phyloP scores from a whole-genome alignment of 1,139 yeast species.

The Taphrina populina region DNA sequence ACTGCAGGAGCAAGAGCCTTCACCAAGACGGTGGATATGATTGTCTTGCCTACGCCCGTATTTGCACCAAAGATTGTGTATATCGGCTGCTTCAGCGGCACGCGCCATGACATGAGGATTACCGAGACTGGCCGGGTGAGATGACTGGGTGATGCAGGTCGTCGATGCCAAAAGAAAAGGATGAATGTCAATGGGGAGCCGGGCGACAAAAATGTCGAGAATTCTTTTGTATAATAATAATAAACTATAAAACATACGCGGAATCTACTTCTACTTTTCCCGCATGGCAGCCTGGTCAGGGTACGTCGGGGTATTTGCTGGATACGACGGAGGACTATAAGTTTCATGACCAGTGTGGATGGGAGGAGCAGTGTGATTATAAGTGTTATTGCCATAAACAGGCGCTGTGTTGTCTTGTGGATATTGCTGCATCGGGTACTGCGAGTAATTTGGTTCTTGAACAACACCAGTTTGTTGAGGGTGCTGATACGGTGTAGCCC shows the following conservation, averaged over 20 bases:
- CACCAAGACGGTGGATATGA: constrained; percentile 40
- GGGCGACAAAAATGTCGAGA: no score
- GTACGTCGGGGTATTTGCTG: neutral
- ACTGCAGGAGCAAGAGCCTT: constrained; percentile 36
- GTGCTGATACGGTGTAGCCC: constrained; percentile 32
- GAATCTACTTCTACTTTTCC: no score
- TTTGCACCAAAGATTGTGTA: constrained; percentile 50
- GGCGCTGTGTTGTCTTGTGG: constrained; percentile 3
- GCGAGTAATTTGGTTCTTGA: neutral
- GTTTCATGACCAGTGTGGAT: neutral
- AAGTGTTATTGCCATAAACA: neutral
- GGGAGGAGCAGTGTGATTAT: neutral
- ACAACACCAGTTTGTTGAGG: constrained; percentile 27
- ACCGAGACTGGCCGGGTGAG: no score
- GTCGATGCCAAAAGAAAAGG: no score
- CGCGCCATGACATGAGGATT: constrained; percentile 17
- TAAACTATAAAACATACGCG: no score
- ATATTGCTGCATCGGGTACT: constrained; percentile 17
- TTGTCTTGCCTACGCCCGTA: constrained; percentile 44
- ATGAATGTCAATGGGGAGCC: no score
- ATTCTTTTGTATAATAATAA: no score
- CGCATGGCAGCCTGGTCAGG: constrained; percentile 1
- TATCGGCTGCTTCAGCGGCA: constrained; percentile 21
- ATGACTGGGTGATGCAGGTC: no score
- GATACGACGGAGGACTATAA: constrained; percentile 12